A percentile compares a stretch with the other conserved stretches of the same genome.
phyloP scores from a whole-genome alignment of 2,329 filamentous ascomycete genomes.

The Colletotrichum sp. region DNA sequence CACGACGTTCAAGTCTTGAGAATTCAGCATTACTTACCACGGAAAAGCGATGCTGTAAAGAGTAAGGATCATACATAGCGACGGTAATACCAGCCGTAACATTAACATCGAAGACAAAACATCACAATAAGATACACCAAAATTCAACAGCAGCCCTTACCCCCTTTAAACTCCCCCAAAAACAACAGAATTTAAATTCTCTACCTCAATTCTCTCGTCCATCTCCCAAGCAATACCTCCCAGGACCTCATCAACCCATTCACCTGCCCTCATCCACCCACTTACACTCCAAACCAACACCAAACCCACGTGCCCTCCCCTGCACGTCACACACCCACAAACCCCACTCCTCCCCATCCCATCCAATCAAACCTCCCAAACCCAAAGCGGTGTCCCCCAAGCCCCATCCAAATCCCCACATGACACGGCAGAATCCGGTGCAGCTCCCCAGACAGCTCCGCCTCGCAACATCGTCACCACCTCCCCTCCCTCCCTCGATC shows the following conservation, averaged over 20 bases:
- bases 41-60: no score
- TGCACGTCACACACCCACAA: neutral
- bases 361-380: neutral
- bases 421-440: slow-evolving; percentile 2
- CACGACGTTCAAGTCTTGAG: no score
- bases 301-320: neutral
- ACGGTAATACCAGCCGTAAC: rapidly evolving
- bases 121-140: rapidly evolving
- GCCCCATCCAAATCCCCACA: neutral
- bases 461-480: neutral
- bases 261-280: neutral
- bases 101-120: neutral
- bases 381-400: neutral
- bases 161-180: rapidly evolving
- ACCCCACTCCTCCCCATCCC: neutral
- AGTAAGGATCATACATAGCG: rapidly evolving
- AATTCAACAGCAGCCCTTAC: neutral
- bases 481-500: neutral
- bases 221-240: neutral
- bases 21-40: neutral
- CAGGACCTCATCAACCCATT: neutral
- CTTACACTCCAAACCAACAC: neutral
- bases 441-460: neutral
- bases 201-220: rapidly evolving
- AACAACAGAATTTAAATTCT: neutral